These are phyloP conservation scores for Podaxis sp. DNA, from an alignment of 768 basidiomycete species.

Conservation along the genomic window DNA sequence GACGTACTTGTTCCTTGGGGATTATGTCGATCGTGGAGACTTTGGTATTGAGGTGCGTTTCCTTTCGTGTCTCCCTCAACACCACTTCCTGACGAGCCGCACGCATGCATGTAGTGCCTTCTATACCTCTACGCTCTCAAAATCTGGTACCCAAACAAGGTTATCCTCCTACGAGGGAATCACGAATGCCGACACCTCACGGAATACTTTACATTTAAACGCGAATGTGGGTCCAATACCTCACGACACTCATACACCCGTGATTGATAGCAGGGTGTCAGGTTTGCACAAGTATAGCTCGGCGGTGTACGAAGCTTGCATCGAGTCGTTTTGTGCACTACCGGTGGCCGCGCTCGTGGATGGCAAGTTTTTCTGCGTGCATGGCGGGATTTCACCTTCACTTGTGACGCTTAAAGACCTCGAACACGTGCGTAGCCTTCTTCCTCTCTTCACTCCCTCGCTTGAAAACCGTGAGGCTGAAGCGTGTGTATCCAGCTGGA, in stretches of 20 bases:
- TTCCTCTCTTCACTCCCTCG: background rate
- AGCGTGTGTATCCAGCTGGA: constrained; percentile 55
- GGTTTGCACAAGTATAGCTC: constrained; percentile 89
- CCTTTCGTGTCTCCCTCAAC: background rate
- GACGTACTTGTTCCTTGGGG: constrained; percentile 90
- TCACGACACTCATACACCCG: background rate
- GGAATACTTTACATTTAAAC: constrained; percentile 97
- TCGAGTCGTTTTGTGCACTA: constrained; percentile 85
- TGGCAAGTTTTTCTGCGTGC: constrained; percentile 94
- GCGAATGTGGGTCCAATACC: constrained; percentile 68
- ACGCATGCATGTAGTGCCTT: constrained; percentile 59
- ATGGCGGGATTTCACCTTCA: constrained; percentile 92
- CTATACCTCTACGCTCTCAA: constrained; percentile 93
- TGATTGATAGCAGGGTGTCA: constrained; percentile 23
- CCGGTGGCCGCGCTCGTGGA: constrained; percentile 93
- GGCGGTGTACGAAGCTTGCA: constrained; percentile 88
- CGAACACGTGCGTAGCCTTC: constrained; percentile 16
- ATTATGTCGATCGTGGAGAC: constrained; percentile 96
- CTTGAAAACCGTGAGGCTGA: background rate
- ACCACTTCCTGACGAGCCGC: background rate
- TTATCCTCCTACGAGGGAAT: constrained; percentile 88
- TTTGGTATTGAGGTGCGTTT: constrained; percentile 63
- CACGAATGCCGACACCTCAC: constrained; percentile 97
- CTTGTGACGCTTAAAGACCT: constrained; percentile 74
- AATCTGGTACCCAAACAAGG: constrained; percentile 80